These are phyloP conservation scores for Trypanosoma rangeli DNA, from an alignment of 208 protist genomes.

Conservation along the genomic window DNA sequence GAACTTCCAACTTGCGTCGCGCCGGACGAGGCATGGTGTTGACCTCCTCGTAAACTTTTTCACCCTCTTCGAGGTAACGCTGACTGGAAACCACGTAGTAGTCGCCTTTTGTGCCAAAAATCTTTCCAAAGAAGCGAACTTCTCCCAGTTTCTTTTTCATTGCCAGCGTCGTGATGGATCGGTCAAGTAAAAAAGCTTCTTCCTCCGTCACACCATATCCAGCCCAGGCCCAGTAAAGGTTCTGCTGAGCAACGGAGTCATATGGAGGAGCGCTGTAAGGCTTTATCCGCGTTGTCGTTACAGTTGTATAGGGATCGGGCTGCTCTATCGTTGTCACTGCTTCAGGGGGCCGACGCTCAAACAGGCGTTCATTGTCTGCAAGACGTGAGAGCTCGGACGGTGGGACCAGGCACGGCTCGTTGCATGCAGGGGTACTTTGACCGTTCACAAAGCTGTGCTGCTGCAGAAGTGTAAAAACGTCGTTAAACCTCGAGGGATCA, in stretches of 20 bases:
- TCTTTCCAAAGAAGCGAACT: slow-evolving; percentile 90
- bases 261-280: slow-evolving; percentile 78
- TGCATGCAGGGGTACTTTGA: slow-evolving; percentile 65
- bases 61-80: slow-evolving; percentile 66
- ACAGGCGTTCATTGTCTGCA: slow-evolving; percentile 73
- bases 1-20: slow-evolving; percentile 79
- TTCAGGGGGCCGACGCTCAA: slow-evolving; percentile 70
- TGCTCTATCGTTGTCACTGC: slow-evolving; percentile 87
- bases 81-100: slow-evolving; percentile 86
- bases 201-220: slow-evolving; percentile 80
- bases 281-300: slow-evolving; percentile 86
- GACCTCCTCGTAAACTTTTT: slow-evolving; percentile 83
- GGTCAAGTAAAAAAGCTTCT: slow-evolving; percentile 88
- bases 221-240: slow-evolving; percentile 71
- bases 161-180: slow-evolving; percentile 87
- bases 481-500: slow-evolving; percentile 72
- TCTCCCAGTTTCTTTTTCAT: slow-evolving; percentile 85
- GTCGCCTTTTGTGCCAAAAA: slow-evolving; percentile 81
- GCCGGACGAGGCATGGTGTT: slow-evolving; percentile 89
- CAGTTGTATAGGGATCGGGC: slow-evolving; percentile 88
- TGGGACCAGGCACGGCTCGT: slow-evolving; percentile 57
- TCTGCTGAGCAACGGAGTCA: slow-evolving; percentile 67
- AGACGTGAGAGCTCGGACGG: slow-evolving; percentile 71
- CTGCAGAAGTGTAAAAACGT: slow-evolving; percentile 76
- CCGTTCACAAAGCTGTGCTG: slow-evolving; percentile 80